Evolutionary conservation across 2,329 filamentous ascomycete genomes (phyloP), one percentile per base, ranked within the genome.

Genomic region (Epichloe brachyelytri): DNA sequence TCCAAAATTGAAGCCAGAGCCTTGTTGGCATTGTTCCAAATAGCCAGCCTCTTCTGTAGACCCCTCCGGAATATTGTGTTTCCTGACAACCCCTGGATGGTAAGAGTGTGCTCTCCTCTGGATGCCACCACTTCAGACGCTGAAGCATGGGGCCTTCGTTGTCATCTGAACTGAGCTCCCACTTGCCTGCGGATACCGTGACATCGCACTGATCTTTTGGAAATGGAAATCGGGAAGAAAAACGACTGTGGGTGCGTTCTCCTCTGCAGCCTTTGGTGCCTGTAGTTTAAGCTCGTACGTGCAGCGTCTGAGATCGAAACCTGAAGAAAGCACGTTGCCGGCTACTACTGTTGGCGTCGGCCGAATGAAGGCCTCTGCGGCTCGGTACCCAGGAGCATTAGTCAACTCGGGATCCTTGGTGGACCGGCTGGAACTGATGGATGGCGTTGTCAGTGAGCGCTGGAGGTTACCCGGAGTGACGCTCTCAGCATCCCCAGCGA

Each of bases 141-240:
- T 96, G 91, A 54, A 88, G 72, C 58, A 80, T 71, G 5, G 80
- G 80, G 0, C 79, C 80, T 55, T 86, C 79, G 8, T 80, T 77
- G 51, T 89, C 85, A 54, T 89, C 83, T 5, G 73, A 77, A 57
- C 80, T 82, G 54, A 97, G 88, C 58, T 85, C 82, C 90, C 90
- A 98, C 63, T 91, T 93, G 6, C 94, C 94, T 0, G 85, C 86
- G 48, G 80, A 88, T 30, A 89, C 85, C 50, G 85, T 78, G 4
- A 98, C 82, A 0, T 75, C 76, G 39, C 82, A 86, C 43, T 79
- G 74, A 46, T 84, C 79, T 49, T 81, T 1, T 91, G 90, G 64
- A 95, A 98, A 68, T 98, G 93, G 62, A 87, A 96, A 51, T 90
- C 87, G 0, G 93, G 93, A 2, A 98, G 73, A 65, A 87, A 95